Base-by-base conservation (phyloP, 768 basidiomycete genomes). In the Tylopilus sp. region DNA sequence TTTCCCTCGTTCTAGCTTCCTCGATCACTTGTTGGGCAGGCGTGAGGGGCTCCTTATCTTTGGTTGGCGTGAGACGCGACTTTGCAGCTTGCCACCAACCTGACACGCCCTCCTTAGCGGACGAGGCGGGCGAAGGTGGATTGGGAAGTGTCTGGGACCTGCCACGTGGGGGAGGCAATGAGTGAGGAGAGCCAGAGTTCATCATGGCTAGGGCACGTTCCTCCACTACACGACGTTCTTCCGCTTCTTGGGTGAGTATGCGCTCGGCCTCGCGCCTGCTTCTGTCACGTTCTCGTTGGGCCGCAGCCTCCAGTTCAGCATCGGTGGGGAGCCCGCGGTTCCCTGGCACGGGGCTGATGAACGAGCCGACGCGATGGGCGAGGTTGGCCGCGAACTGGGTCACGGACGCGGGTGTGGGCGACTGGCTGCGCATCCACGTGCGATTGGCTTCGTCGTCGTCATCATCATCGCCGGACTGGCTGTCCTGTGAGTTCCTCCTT, bases 1-100 rank as follows among this genome's bases (percentile, higher is more conserved):
- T 68, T 42, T 82, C 81, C 61, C 81, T 84, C 48, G 86, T 72
- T 62, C 91, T 88, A 17, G 86, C 73, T 8, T 92, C 89, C 50
- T 79, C 76, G 43, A 91, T 83, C 48, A 93, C 76, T 58, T 90
- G 88, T 60, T 92, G 90, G 0, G 91, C 90, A 9, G 90, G 88
- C 0, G 91, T 92, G n/a, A 89, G 80, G 1, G 73, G 67, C 13
- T 87, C 81, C 60, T 79, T 79, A 11, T 83, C 83, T 59, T 91
- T 92, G 12, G 85, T 85, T 3, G 90, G 88, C 1, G 88, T 90
- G 10, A 93, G 76, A 57, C 73, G 82, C 57, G 80, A 80, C 75
- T 88, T 91, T 18, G 89, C 81, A 3, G 80, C 74, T 11, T 78
- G 68, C 86, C 89, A 90, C 91, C 91, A 92, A 40, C 75, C 75